Evolutionary conservation across 345 rosid genomes (phyloP), one percentile per base, ranked within the genome.

Genomic region (Citrus medica): DNA sequence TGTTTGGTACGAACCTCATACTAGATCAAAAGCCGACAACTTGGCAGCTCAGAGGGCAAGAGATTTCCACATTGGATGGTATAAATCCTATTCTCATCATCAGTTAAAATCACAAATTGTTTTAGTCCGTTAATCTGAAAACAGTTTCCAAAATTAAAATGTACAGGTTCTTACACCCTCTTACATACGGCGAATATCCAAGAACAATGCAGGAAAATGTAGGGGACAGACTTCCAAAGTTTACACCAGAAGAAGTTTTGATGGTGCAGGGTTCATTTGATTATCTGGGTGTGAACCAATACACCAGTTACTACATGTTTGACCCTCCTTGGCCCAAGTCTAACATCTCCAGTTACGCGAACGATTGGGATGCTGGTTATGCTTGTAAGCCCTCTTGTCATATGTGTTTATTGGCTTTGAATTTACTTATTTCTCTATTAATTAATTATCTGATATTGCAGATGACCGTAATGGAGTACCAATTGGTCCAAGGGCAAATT

Each of bases 31-130:
- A 80, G 89, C 85, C 1, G 92, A 92, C 77, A 85, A 83, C 40
- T 69, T 84, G 66, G 93, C 95, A 32, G 92, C 92, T 78, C 92
- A 90, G 79, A 87, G 93, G 78, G 92, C 92, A 24, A 86, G 93
- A 81, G 95, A 92, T 73, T 92, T 92, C 27, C 93, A 92, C 75
- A 32, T 88, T 75, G 95, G 95, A 79, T 92, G 95, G 95, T 91
- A 46, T 46, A 84, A 56, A 17, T 30, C 1, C n/a, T 53, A 24
- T 7, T 42, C 35, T 21, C 17, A 0, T 68, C 9, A 42, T 69
- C 6, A n/a, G 46, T 24, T 68, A 17, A 5, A 9, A 61, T n/a
- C 13, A n/a, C 27, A 6, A 21, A 69, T 35, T 38, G 9, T 1
- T 67, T 21, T 38, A 27, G 17, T 53, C 58, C 51, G 51, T 46